phyloP scores from a whole-genome alignment of 257 asterid species.

The Pogostemon cablin region DNA sequence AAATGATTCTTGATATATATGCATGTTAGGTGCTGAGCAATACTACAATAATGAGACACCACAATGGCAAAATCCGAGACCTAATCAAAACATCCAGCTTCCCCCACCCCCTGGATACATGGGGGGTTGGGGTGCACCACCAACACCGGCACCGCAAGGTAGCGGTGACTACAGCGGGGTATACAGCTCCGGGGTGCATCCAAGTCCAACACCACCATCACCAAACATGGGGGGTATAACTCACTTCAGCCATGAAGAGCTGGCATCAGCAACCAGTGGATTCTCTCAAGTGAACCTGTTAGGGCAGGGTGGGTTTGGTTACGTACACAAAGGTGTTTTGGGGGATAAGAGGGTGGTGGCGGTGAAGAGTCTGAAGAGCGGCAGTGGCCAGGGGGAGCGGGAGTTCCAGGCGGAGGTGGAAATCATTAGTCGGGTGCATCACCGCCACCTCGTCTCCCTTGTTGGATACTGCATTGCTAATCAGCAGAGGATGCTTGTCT shows the following conservation, averaged over 20 bases:
- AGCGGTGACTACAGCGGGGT: constrained; percentile 42
- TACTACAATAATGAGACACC: constrained; percentile 36
- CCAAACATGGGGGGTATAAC: constrained; percentile 53
- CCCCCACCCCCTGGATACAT: constrained; percentile 52
- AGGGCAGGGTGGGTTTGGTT: constrained; percentile 95
- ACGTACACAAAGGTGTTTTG: constrained; percentile 77
- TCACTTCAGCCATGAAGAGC: constrained; percentile 69
- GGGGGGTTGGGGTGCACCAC: constrained; percentile 40
- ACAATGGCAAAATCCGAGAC: constrained; percentile 31
- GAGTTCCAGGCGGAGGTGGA: constrained; percentile 98
- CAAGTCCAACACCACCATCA: constrained; percentile 26
- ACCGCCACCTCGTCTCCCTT: constrained; percentile 91
- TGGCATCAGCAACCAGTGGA: constrained; percentile 64
- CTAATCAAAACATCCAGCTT: constrained; percentile 36
- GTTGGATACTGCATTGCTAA: constrained; percentile 86
- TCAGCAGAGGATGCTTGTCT: constrained; percentile 73
- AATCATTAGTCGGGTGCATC: constrained; percentile 93
- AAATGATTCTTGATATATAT: neutral
- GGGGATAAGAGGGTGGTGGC: constrained; percentile 66
- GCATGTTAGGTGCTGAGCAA: constrained; percentile 37
- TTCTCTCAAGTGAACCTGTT: constrained; percentile 68
- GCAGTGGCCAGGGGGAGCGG: constrained; percentile 95
- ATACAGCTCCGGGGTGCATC: constrained; percentile 41
- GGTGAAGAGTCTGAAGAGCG: constrained; percentile 78
- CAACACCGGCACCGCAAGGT: constrained; percentile 33